These are phyloP conservation scores for Hypoxylon sp. DNA, from an alignment of 2,329 filamentous ascomycete genomes.

Conservation along the genomic window DNA sequence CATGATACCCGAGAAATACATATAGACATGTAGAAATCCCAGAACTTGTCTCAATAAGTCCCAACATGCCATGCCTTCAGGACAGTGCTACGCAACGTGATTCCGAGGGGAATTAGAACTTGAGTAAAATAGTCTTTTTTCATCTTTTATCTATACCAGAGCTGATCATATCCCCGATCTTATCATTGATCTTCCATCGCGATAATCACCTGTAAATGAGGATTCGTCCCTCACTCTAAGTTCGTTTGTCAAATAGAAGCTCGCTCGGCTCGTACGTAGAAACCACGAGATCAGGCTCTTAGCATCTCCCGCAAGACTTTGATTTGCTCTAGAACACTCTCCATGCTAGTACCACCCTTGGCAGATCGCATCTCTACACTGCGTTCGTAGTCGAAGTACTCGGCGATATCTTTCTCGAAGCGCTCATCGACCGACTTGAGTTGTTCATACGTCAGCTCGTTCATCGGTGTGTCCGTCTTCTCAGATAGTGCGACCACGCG, in stretches of 20 bases:
- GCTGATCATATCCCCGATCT: not conserved
- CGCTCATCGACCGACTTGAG: slow-evolving; percentile 74
- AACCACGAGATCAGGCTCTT: slow-evolving; percentile 33
- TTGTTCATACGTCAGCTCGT: slow-evolving; percentile 76
- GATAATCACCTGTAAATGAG: not conserved
- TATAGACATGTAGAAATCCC: slow-evolving; percentile 30
- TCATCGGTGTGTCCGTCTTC: slow-evolving; percentile 76
- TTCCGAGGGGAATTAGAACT: not conserved
- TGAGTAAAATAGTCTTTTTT: slow-evolving; percentile 16
- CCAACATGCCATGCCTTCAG: not conserved
- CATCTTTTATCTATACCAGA: slow-evolving; percentile 20
- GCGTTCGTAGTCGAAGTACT: slow-evolving; percentile 85
- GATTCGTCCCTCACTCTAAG: not conserved
- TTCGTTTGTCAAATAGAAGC: slow-evolving; percentile 8
- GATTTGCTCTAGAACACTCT: slow-evolving; percentile 75
- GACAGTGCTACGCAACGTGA: slow-evolving; percentile 3
- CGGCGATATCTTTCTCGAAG: slow-evolving; percentile 76
- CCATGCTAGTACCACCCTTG: slow-evolving; percentile 83
- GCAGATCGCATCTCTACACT: slow-evolving; percentile 85
- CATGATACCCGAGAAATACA: slow-evolving; percentile 37
- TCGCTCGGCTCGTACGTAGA: not conserved
- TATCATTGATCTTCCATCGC: not conserved
- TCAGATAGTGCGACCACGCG: slow-evolving; percentile 81
- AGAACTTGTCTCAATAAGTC: slow-evolving; percentile 2
- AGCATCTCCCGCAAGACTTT: slow-evolving; percentile 62